Evolutionary conservation across 768 basidiomycete genomes (phyloP).

Genomic region (Tephrocybe sp.): DNA sequence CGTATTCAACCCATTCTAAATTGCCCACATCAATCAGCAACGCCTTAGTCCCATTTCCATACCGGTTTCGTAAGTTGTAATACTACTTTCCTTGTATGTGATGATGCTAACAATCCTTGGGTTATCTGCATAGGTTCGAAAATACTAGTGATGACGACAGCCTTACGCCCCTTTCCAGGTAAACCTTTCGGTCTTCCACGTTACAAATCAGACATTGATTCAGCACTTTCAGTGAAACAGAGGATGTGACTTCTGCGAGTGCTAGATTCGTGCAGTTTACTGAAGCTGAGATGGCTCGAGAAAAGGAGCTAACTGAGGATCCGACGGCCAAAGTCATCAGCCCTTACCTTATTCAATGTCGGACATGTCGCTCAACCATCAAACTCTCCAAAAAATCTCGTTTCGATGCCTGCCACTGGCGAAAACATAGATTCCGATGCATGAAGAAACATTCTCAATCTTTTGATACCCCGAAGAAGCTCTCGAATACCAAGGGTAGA

Average conservation of each 20-base stretch:
- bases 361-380: constrained; percentile 52
- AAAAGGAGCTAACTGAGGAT: constrained; percentile 51
- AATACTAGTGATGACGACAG: constrained; percentile 10
- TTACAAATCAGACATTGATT: background rate
- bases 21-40: constrained; percentile 10
- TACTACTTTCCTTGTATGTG: constrained; percentile 35
- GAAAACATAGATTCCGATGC: constrained; percentile 60
- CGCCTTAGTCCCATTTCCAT: constrained; percentile 34
- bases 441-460: constrained; percentile 33
- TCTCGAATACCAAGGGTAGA: background rate
- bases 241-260: constrained; percentile 8
- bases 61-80: constrained; percentile 54
- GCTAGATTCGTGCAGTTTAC: constrained; percentile 21
- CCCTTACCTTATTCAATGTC: constrained; percentile 52
- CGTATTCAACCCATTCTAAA: constrained; percentile 1
- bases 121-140: constrained; percentile 9
- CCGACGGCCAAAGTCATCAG: constrained; percentile 49
- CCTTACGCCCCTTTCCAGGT: constrained; percentile 14
- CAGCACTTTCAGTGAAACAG: background rate
- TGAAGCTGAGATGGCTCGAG: constrained; percentile 44
- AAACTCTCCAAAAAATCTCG: constrained; percentile 67
- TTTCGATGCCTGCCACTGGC: constrained; percentile 69
- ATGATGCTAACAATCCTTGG: constrained; percentile 38
- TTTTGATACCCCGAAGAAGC: constrained; percentile 8
- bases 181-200: background rate